These are phyloP conservation scores for Pythium brachiatum DNA, from an alignment of 352 stramenopile species.

Conservation along the genomic window DNA sequence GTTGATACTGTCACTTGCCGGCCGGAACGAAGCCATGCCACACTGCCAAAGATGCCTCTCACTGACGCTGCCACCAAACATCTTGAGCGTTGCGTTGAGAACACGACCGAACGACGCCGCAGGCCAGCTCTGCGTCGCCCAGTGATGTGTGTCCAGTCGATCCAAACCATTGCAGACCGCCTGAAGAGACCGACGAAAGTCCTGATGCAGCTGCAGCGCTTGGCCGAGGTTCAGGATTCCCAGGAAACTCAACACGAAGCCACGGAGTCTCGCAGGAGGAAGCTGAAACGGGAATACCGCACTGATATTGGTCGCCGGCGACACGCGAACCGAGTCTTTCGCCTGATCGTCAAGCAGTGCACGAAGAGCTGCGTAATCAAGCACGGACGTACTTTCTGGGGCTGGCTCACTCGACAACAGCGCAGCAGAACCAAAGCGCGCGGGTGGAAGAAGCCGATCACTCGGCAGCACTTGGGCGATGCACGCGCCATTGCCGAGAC, in stretches of 20 bases:
- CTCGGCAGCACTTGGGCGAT: constrained; percentile 21
- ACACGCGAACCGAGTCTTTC: constrained; percentile 25
- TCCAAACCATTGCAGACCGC: constrained; percentile 48
- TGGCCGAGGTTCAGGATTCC: constrained; percentile 61
- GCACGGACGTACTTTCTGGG: not conserved
- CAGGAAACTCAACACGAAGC: constrained; percentile 64
- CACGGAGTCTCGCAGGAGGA: constrained; percentile 42
- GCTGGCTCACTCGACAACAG: constrained; percentile 15
- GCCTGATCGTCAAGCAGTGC: constrained; percentile 27
- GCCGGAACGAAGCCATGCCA: constrained; percentile 42
- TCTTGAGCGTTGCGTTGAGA: constrained; percentile 38
- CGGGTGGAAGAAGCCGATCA: constrained; percentile 17
- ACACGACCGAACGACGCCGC: constrained; percentile 42
- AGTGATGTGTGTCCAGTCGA: constrained; percentile 59
- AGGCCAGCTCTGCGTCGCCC: constrained; percentile 57
- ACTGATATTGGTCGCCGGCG: constrained; percentile 14
- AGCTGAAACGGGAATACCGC: constrained; percentile 26
- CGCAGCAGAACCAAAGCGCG: constrained; percentile 34
- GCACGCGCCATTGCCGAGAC: constrained; percentile 55
- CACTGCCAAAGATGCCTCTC: constrained; percentile 71
- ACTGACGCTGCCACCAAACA: constrained; percentile 49
- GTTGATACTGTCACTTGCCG: constrained; percentile 39
- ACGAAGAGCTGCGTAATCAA: constrained; percentile 33
- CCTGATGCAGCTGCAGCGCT: constrained; percentile 34
- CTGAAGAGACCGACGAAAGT: constrained; percentile 40